Percentiles rank a stretch among this genome's conserved stretches.
Conservation (phyloP, 2,329 filamentous ascomycete genomes). For the Colletotrichum navitas region DNA sequence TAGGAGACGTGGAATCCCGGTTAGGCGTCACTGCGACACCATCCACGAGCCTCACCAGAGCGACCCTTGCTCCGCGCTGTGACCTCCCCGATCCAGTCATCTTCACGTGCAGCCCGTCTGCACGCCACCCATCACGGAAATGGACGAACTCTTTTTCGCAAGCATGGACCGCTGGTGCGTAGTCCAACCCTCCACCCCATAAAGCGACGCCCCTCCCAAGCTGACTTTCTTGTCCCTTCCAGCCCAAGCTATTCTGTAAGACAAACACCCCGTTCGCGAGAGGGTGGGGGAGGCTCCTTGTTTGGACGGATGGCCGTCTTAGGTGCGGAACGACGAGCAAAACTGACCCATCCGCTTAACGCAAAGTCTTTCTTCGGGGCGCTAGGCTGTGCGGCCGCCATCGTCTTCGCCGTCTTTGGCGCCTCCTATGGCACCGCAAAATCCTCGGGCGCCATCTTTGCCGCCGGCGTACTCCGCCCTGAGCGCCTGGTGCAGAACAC, state of each 20-base stretch:
- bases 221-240: constrained; percentile 1
- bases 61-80: background rate
- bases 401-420: constrained; percentile 65
- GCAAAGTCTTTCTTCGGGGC: constrained; percentile 57
- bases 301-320: background rate
- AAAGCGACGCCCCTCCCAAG: background rate
- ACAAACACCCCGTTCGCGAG: background rate
- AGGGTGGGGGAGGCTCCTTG: background rate
- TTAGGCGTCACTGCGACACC: background rate
- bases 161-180: constrained; percentile 55
- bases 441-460: constrained; percentile 58
- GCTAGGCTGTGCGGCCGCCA: constrained; percentile 58
- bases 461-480: constrained; percentile 58
- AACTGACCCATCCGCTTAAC: background rate
- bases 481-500: constrained; percentile 60
- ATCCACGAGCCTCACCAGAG: background rate
- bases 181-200: constrained; percentile 6
- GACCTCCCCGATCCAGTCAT: background rate
- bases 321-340: background rate
- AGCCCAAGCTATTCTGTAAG: constrained; percentile 62
- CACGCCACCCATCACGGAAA: constrained; percentile 33
- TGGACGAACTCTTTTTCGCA: constrained; percentile 48
- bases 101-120: background rate
- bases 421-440: constrained; percentile 60
- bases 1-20: background rate